Evolutionary conservation across 192 early-diverging fungal species (phyloP), one percentile per base, ranked within the genome.

Genomic region (Geranomyces michiganensis): DNA sequence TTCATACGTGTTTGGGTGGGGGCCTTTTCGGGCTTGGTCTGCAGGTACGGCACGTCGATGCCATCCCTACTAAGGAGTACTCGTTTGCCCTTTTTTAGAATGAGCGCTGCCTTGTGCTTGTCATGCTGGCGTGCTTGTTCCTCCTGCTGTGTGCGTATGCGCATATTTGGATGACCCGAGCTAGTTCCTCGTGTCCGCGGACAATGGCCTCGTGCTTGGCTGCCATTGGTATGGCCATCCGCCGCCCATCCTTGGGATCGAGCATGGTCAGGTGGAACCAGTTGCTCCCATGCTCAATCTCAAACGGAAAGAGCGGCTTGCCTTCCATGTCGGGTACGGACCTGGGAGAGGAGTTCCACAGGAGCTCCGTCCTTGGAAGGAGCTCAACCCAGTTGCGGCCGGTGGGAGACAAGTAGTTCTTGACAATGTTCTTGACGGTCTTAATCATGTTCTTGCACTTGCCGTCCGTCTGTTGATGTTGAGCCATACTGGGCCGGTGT

Each of bases 401-500:
- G 31, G 31, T 32, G 32, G 24, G 59, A 1, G 13, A 13, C 9
- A 70, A 19, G 58, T 70, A 70, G 21, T 27, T 27, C 41, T 60
- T 56, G 44, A 71, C 10, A 12, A 59, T 71, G 10, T 10, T 26
- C 60, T 71, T 71, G 33, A 63, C 30, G 1, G 60, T 49, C 30
- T 63, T 30, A 27, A 71, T 71, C 22, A 33, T 30, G 12, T 45
- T 21, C 48, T 71, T 45, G 19, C 21, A 27, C 30, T 63, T 43
- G 1, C 61, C 69, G 31, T 71, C 69, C 5, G 69, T 71, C 60
- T 71, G 69, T 63, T 71, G 69, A 62, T 71, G 69, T 15, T 44
- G 59, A 7, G 69, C 69, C 26, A 45, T 71, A 22, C 45, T 53
- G n/a, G 62, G 33, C 19, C 46, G 44, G 9, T 61, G 60, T 32